Evolutionary conservation across 768 basidiomycete genomes (phyloP).

Genomic region (Mycena pura): DNA sequence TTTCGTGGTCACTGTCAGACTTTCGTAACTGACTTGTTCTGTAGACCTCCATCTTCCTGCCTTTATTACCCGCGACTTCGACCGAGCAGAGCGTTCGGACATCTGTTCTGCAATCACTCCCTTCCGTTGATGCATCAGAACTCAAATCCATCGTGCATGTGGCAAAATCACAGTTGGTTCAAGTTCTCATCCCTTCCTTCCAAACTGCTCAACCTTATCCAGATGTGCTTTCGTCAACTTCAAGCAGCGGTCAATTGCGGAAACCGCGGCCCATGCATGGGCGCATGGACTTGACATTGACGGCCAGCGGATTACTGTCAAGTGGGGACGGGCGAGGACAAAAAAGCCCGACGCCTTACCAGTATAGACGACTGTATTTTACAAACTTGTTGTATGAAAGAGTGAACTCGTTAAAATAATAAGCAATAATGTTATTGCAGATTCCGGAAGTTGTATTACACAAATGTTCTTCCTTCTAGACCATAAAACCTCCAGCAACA

Average conservation of each 20-base stretch:
- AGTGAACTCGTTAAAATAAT: slow-evolving; percentile 9
- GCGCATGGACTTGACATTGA: slow-evolving; percentile 91
- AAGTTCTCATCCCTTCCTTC: background rate
- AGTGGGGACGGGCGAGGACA: slow-evolving; percentile 84
- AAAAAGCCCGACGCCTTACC: slow-evolving; percentile 41
- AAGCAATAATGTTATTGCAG: slow-evolving; percentile 13
- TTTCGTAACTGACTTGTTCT: background rate
- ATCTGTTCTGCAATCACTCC: slow-evolving; percentile 69
- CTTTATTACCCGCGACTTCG: slow-evolving; percentile 71
- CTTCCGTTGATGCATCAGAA: slow-evolving; percentile 64
- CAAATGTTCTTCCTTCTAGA: slow-evolving; percentile 18
- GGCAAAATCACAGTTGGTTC: slow-evolving; percentile 72
- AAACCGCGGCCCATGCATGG: slow-evolving; percentile 88
- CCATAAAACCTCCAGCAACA: slow-evolving; percentile 48
- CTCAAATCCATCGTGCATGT: slow-evolving; percentile 89
- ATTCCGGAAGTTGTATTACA: background rate
- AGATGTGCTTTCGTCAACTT: slow-evolving; percentile 98
- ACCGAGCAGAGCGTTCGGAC: slow-evolving; percentile 81
- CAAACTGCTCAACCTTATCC: slow-evolving; percentile 3
- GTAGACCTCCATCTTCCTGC: slow-evolving; percentile 87
- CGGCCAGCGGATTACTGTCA: slow-evolving; percentile 72
- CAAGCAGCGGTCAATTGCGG: slow-evolving; percentile 80
- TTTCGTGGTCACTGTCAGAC: slow-evolving; percentile 20
- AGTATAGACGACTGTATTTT: slow-evolving; percentile 14
- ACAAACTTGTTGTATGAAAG: background rate